phyloP scores from a whole-genome alignment of 441 rosid genomes.

The Omphalea diandra region DNA sequence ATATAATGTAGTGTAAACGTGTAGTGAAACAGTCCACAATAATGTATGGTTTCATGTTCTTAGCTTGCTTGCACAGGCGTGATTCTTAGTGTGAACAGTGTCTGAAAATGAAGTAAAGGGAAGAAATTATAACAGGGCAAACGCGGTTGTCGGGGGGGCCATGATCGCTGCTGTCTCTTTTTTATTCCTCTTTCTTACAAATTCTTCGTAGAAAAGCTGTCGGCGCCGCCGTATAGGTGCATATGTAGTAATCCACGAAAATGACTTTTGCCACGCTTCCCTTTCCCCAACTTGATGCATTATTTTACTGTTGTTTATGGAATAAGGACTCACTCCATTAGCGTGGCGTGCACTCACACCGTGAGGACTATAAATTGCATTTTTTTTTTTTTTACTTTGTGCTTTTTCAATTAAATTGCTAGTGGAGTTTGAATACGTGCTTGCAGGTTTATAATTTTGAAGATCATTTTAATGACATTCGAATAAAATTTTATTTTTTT shows the following conservation, averaged over 20 bases:
- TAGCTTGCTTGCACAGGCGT: no score
- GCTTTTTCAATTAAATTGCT: no score
- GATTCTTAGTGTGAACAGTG: neutral
- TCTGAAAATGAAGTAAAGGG: neutral
- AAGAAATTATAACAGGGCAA: neutral
- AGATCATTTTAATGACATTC: no score
- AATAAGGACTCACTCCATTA: neutral
- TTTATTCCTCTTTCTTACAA: neutral
- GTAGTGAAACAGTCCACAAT: neutral
- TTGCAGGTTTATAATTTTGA: no score
- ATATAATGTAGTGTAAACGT: no score
- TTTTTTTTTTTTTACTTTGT: no score
- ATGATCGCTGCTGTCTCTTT: neutral
- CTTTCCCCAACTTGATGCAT: neutral
- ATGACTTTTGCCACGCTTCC: conserved; percentile 2
- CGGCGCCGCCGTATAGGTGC: conserved; percentile 2
- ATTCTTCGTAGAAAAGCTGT: neutral
- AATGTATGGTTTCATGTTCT: no score
- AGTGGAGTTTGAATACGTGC: no score
- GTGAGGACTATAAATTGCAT: no score
- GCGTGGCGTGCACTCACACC: no score
- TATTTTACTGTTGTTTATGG: neutral
- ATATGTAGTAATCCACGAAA: neutral
- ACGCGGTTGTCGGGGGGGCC: neutral
- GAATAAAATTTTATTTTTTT: no score